Evolutionary conservation across 2,329 filamentous ascomycete species (phyloP), one percentile per base, ranked within the genome.

Genomic region (Trichoderma sp.): DNA sequence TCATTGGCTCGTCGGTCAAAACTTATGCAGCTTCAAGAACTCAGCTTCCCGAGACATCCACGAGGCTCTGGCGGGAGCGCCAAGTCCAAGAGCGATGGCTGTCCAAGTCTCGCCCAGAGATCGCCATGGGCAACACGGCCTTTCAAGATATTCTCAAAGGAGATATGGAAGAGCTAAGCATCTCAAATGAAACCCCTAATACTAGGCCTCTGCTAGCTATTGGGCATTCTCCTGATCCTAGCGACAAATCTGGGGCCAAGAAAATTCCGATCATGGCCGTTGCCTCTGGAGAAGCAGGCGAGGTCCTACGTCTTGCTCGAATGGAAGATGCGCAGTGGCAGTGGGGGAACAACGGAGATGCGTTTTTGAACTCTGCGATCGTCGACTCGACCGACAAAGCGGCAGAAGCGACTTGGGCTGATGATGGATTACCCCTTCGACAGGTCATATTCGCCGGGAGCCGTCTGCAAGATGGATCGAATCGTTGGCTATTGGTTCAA

Each of bases 271-370:
- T 81, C 72, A 81, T 84, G 70, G 86, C 81, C 71, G 84, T 80
- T 74, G 84, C 81, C 5, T 81, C 84, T 2, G 90, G 90, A n/a
- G 82, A 84, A 60, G 84, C 83, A 16, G 87, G 88, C 1, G 86
- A 89, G 72, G 78, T 86, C 1, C 78, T 93, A 11, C 86, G 86
- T 2, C 75, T 93, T 2, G 77, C 84, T 5, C 80, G 82, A 7
- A 76, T 90, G 4, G 80, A 82, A 4, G 76, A 83, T 27, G 84
- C 87, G 59, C 80, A 80, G 59, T 86, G 85, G 79, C 81, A 83
- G n/a, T 91, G 89, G 88, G 78, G 76, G 0, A 75, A 79, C 3
- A 78, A 85, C 43, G 79, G 80, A 43, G 81, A 81, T 49, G 76
- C 82, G 1, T 83, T 80, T 62, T 76, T 91, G 29, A 79, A 81